phyloP scores from a whole-genome alignment of 1,139 yeast genomes.

The Suhomyces coccinellae region DNA sequence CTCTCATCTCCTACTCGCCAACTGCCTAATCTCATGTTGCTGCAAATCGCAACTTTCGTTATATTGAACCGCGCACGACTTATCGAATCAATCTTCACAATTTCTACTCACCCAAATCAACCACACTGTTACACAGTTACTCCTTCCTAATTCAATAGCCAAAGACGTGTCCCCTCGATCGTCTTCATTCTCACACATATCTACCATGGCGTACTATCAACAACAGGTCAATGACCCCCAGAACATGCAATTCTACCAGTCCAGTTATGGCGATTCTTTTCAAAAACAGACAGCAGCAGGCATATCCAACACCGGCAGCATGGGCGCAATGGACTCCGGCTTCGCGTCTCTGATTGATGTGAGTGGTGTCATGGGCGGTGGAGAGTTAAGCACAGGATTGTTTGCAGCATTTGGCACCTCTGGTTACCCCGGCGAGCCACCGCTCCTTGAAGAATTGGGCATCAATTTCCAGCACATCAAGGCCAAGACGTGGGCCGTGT shows the following conservation, averaged over 20 bases:
- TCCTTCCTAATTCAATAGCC: not conserved
- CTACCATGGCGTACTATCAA: slow-evolving; percentile 42
- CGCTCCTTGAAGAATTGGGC: slow-evolving; percentile 88
- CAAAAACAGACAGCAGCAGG: slow-evolving; percentile 22
- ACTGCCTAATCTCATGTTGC: not conserved
- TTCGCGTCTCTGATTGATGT: slow-evolving; percentile 44
- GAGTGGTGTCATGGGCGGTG: slow-evolving; percentile 50
- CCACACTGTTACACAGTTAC: not conserved
- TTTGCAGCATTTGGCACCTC: slow-evolving; percentile 91
- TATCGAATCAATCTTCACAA: not conserved
- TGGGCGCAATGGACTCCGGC: slow-evolving; percentile 44
- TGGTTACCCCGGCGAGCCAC: slow-evolving; percentile 94
- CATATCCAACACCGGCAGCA: slow-evolving; percentile 15
- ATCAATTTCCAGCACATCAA: slow-evolving; percentile 88
- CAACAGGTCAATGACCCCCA: slow-evolving; percentile 37
- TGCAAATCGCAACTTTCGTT: too few species aligned
- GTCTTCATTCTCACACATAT: not conserved
- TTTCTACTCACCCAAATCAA: not conserved
- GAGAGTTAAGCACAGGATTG: slow-evolving; percentile 70
- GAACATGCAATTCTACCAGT: slow-evolving; percentile 49
- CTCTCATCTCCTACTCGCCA: not conserved
- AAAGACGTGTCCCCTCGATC: not conserved
- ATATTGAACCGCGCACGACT: slow-evolving; percentile 7
- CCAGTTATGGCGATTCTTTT: slow-evolving; percentile 37
- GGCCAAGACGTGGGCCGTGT: slow-evolving; percentile 81